Conservation (phyloP, 1,284 basidiomycete species). For the Serendipita sp. region DNA sequence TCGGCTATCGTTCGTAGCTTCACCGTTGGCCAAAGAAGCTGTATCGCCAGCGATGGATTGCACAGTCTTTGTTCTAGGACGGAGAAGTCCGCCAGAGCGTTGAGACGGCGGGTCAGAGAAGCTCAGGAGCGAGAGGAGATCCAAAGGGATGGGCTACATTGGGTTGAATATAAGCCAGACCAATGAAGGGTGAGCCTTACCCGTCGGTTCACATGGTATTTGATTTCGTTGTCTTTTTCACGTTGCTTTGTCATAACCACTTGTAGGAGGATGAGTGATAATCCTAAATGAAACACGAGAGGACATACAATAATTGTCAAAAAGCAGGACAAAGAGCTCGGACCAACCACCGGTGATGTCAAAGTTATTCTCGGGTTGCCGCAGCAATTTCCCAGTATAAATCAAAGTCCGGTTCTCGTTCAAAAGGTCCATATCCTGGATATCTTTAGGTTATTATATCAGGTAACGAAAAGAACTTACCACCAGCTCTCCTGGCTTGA, state of each 20-base stretch:
- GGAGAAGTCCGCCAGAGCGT: slow-evolving; percentile 45
- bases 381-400: slow-evolving; percentile 63
- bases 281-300: neutral
- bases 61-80: slow-evolving; percentile 23
- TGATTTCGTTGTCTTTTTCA: slow-evolving; percentile 56
- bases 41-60: slow-evolving; percentile 17
- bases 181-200: slow-evolving; percentile 30
- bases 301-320: slow-evolving; percentile 79
- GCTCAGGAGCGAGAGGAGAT: slow-evolving; percentile 66
- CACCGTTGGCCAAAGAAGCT: slow-evolving; percentile 19
- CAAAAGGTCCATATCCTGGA: slow-evolving; percentile 73
- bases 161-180: slow-evolving; percentile 9
- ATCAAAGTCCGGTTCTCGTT: slow-evolving; percentile 73
- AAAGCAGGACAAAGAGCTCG: slow-evolving; percentile 75
- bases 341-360: slow-evolving; percentile 63
- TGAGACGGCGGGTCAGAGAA: slow-evolving; percentile 64
- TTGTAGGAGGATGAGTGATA: slow-evolving; percentile 20
- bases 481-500: slow-evolving; percentile 64
- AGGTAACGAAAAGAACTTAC: slow-evolving; percentile 32
- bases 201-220: slow-evolving; percentile 66
- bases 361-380: slow-evolving; percentile 75
- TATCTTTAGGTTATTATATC: slow-evolving; percentile 5
- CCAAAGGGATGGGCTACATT: slow-evolving; percentile 71
- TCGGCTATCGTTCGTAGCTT: slow-evolving; percentile 36
- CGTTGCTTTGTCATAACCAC: slow-evolving; percentile 80